Evolutionary conservation across 2,329 filamentous ascomycete species (phyloP).

Genomic region (Thielaviopsis punctulata): DNA sequence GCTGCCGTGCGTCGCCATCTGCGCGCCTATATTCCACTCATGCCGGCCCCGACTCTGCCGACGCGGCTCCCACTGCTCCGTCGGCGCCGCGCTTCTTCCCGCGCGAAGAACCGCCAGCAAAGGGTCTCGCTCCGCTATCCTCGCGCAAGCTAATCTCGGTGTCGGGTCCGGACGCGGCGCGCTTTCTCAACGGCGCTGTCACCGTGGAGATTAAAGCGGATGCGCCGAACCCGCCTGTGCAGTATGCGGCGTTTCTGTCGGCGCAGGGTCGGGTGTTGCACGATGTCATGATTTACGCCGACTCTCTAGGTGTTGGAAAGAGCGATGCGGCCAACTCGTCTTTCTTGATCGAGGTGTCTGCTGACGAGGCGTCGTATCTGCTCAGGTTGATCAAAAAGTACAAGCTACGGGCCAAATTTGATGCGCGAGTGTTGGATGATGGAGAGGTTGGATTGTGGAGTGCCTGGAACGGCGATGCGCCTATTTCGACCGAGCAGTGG

Average conservation of each 20-base stretch:
- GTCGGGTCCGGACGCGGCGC: slow-evolving; percentile 59
- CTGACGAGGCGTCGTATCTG: slow-evolving; percentile 41
- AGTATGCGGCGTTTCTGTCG: slow-evolving; percentile 75
- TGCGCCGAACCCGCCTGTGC: slow-evolving; percentile 29
- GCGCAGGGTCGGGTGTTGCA: slow-evolving; percentile 69
- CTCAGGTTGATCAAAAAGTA: slow-evolving; percentile 65
- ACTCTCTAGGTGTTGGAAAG: slow-evolving; percentile 13
- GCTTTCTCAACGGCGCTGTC: slow-evolving; percentile 76
- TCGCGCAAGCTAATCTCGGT: slow-evolving; percentile 66
- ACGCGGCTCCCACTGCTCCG: slow-evolving; percentile 15
- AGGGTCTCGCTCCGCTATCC: slow-evolving; percentile 40
- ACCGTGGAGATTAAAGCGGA: slow-evolving; percentile 45
- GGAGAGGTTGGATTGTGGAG: slow-evolving; percentile 56
- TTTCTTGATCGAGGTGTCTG: slow-evolving; percentile 70
- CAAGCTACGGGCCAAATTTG: slow-evolving; percentile 68
- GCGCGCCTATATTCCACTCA: neutral
- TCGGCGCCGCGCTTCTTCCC: slow-evolving; percentile 14
- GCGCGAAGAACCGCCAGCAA: slow-evolving; percentile 21
- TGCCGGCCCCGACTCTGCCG: slow-evolving; percentile 13
- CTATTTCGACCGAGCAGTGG: slow-evolving; percentile 1
- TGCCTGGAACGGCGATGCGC: slow-evolving; percentile 44
- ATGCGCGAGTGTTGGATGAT: slow-evolving; percentile 45
- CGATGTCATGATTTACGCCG: slow-evolving; percentile 78
- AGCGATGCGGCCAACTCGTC: slow-evolving; percentile 14
- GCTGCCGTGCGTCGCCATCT: neutral